These are phyloP conservation scores for Trichoderma sp. DNA, from an alignment of 2,329 filamentous ascomycete species.

Conservation along the genomic window DNA sequence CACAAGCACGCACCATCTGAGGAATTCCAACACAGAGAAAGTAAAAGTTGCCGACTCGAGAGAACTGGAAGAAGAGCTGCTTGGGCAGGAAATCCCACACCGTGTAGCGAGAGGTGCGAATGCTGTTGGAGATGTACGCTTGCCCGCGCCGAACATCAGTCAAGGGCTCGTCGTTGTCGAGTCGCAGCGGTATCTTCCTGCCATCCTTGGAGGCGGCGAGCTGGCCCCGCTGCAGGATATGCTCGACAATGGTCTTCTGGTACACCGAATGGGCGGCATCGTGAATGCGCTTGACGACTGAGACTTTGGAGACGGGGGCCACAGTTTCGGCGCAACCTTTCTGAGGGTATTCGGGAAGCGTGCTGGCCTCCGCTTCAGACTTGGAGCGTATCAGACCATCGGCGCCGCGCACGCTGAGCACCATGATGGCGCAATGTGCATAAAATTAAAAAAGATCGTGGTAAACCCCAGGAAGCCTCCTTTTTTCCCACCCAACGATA, in stretches of 20 bases:
- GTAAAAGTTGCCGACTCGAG: slow-evolving; percentile 83
- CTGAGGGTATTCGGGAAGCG: slow-evolving; percentile 11
- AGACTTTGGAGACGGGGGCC: slow-evolving; percentile 2
- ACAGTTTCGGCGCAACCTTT: slow-evolving; percentile 15
- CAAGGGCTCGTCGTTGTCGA: slow-evolving; percentile 44
- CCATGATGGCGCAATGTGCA: slow-evolving; percentile 21
- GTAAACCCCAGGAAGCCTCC: background rate
- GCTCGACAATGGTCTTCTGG: slow-evolving; percentile 46
- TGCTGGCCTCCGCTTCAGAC: background rate
- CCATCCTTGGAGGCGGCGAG: slow-evolving; percentile 74
- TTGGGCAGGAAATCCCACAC: slow-evolving; percentile 83
- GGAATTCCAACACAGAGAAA: slow-evolving; percentile 82
- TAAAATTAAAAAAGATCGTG: slow-evolving; percentile 1
- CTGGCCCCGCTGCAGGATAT: slow-evolving; percentile 64
- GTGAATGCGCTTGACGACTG: slow-evolving; percentile 28
- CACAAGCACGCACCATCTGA: slow-evolving; percentile 57
- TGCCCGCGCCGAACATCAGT: slow-evolving; percentile 53
- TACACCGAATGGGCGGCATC: slow-evolving; percentile 35
- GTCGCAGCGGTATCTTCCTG: slow-evolving; percentile 47
- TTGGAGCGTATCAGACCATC: slow-evolving; percentile 11
- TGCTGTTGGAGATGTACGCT: slow-evolving; percentile 60
- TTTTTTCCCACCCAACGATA: background rate
- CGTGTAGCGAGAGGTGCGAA: slow-evolving; percentile 82
- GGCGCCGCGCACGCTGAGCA: slow-evolving; percentile 11
- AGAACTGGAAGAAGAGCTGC: slow-evolving; percentile 83